Evolutionary conservation across 176 grass and related monocot genomes (phyloP), one percentile per base, ranked within the genome.

Genomic region (Zoysia pacifica): DNA sequence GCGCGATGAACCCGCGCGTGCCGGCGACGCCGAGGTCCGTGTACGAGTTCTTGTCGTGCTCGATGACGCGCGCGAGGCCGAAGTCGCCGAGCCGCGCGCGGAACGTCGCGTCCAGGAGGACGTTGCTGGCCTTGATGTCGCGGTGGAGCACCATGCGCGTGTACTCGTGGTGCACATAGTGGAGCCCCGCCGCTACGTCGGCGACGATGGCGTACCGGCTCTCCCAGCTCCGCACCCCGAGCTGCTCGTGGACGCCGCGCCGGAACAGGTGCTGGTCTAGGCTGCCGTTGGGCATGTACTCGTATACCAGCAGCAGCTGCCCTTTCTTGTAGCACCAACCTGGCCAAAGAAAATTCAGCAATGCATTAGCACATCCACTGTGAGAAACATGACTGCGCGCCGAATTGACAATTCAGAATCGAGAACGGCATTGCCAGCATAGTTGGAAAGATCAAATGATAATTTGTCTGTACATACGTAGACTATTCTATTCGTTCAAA

Each of bases 251-350:
- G 5, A 7, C 81, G 70, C 73, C 45, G 2, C 75, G 74, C 0
- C 76, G 70, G 72, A 84, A 86, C 1, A 97, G 82, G 65, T 86
- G 83, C 59, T 90, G 70, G 52, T 89, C 84, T 4, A 93, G 84
- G 79, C 88, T 97, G 14, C 94, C 94, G 48, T 92, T 90, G 18
- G 87, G 80, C 94, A 94, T 94, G 94, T 87, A 94, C 80, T 94
- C 94, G 74, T 94, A 97, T 8, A 97, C 91, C 15, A 94, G 80
- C 19, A 97, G 87, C 44, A 89, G 54, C 50, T 81, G 62, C 0
- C 86, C 81, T 55, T 89, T 85, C n/a, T 86, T 79, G 63, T 89
- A 70, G 74, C 94, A 89, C 91, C 91, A 93, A 9, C 94, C 94
- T 82, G 77, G 8, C 7, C 39, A 1, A 20, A 10, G 1, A 19